A percentile compares a stretch with the other conserved stretches of the same genome.
These are phyloP conservation scores for Colletotrichum lindemuthianum DNA, from an alignment of 2,329 filamentous ascomycete species.

Conservation along the genomic window DNA sequence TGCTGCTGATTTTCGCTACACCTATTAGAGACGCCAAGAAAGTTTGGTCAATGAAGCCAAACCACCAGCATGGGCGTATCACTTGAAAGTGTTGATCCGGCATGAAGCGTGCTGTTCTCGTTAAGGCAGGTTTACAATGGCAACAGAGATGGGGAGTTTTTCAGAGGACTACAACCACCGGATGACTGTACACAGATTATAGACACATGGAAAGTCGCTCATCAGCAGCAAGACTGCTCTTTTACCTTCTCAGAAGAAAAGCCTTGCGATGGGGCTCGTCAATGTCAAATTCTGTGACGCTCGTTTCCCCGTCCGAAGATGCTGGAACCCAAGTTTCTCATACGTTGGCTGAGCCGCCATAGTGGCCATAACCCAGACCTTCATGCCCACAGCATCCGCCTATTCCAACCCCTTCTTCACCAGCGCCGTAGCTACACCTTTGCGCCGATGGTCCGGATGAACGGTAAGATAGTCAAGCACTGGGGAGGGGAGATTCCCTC, in stretches of 20 bases:
- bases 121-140: too few relatives aligned
- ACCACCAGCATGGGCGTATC: too few relatives aligned
- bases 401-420: conserved; percentile 6
- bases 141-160: too few relatives aligned
- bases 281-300: not conserved
- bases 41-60: not conserved
- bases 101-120: too few relatives aligned
- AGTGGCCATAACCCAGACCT: conserved; percentile 7
- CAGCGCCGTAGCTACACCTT: not conserved
- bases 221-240: not conserved
- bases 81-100: not conserved
- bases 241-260: conserved; percentile 5
- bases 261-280: conserved; percentile 3
- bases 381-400: conserved; percentile 3
- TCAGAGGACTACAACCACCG: too few relatives aligned
- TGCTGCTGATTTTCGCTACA: conserved; percentile 29
- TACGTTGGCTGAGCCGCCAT: conserved; percentile 8
- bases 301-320: not conserved
- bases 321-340: conserved; percentile 17
- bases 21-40: not conserved
- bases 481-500: not conserved
- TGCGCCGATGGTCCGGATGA: not conserved
- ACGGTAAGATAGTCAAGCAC: conserved; percentile 16
- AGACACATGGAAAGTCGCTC: too few relatives aligned
- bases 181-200: too few relatives aligned